Percentiles rank a stretch among this genome's conserved stretches.
Evolutionary conservation across 495 filamentous ascomycete genomes (phyloP).

Genomic region (Aspergillus ostianus): DNA sequence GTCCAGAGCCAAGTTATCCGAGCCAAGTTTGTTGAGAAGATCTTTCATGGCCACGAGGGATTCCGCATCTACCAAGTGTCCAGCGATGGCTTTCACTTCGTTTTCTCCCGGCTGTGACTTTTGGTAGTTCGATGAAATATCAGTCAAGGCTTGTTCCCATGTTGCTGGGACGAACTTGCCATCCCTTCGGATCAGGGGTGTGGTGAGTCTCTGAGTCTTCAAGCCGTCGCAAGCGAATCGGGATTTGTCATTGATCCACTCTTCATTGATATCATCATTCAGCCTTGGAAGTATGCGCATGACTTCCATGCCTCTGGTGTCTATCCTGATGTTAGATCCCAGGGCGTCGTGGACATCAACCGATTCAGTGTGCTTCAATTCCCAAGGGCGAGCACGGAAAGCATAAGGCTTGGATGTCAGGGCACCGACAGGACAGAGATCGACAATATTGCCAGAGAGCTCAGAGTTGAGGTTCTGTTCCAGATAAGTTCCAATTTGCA

Average conservation of each 20-base stretch:
- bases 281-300: slow-evolving; percentile 90
- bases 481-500: slow-evolving; percentile 97
- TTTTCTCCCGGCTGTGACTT: slow-evolving; percentile 75
- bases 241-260: slow-evolving; percentile 99
- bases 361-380: slow-evolving; percentile 88
- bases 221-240: slow-evolving; percentile 97
- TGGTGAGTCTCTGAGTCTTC: slow-evolving; percentile 90
- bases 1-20: slow-evolving; percentile 92
- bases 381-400: slow-evolving; percentile 95
- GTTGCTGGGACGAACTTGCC: slow-evolving; percentile 85
- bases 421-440: slow-evolving; percentile 95
- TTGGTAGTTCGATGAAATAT: slow-evolving; percentile 74
- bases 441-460: slow-evolving; percentile 95
- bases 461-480: slow-evolving; percentile 89
- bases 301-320: slow-evolving; percentile 90
- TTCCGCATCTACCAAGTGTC: slow-evolving; percentile 86
- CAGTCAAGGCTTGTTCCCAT: slow-evolving; percentile 90
- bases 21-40: slow-evolving; percentile 89
- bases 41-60: slow-evolving; percentile 96
- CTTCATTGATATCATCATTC: slow-evolving; percentile 97
- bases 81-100: slow-evolving; percentile 94
- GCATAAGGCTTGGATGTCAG: slow-evolving; percentile 96
- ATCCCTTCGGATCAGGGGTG: slow-evolving; percentile 82
- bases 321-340: slow-evolving; percentile 91
- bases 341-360: slow-evolving; percentile 91